A percentile compares a stretch with the other conserved stretches of the same genome.
Evolutionary conservation across 2,329 filamentous ascomycete genomes (phyloP).

Genomic region (Colletotrichum tabaci): DNA sequence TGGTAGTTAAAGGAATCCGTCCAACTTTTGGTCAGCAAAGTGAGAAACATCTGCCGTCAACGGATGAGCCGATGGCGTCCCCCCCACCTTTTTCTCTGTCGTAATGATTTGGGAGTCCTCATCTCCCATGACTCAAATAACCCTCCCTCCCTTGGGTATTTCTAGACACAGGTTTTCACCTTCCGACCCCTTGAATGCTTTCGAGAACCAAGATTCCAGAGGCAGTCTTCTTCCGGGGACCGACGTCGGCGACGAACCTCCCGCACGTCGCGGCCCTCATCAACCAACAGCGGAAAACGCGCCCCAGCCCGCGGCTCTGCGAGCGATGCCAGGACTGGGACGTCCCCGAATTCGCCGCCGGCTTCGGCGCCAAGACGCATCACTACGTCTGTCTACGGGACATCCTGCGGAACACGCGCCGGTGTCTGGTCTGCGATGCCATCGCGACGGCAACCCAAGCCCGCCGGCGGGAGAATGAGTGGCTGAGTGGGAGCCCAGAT

Average conservation of each 20-base stretch:
- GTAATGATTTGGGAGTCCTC: neutral
- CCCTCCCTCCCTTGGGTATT: neutral
- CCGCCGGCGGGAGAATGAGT: conserved; percentile 3
- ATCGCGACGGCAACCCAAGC: conserved; percentile 9
- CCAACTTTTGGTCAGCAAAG: neutral
- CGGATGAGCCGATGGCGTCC: neutral
- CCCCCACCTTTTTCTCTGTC: neutral
- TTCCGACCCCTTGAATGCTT: conserved; percentile 23
- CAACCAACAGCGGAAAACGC: neutral
- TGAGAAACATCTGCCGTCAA: neutral
- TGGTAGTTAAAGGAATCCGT: neutral
- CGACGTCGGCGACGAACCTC: neutral
- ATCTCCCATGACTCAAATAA: neutral
- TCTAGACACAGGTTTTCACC: neutral
- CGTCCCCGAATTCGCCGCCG: conserved; percentile 26
- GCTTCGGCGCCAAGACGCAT: conserved; percentile 22
- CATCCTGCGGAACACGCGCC: neutral
- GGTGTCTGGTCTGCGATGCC: neutral
- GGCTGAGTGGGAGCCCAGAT: neutral
- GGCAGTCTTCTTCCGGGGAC: conserved; percentile 18
- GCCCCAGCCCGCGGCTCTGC: conserved; percentile 25
- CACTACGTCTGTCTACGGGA: neutral
- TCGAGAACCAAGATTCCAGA: conserved; percentile 14
- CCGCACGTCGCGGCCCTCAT: conserved; percentile 5
- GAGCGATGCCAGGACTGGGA: conserved; percentile 31